Evolutionary conservation across 2,329 filamentous ascomycete species (phyloP), one percentile per base, ranked within the genome.

Genomic region (Scedosporium apiospermum): DNA sequence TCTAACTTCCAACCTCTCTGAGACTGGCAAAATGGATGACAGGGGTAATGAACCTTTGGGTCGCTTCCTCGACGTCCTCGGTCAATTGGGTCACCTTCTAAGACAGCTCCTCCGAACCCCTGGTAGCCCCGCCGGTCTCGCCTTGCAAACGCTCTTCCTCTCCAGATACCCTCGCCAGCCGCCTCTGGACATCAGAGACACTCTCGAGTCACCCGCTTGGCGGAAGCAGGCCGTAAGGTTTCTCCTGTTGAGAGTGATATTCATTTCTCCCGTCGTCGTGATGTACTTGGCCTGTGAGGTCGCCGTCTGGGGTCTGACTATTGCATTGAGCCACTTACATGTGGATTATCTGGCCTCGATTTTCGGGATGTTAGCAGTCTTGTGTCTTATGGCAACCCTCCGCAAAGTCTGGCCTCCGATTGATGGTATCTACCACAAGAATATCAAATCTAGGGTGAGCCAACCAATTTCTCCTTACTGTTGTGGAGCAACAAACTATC

Each of bases 301-400:
- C n/a, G 65, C 79, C 38, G 78, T 81, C 21, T 80, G 77, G 68
- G 75, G 72, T 2, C 68, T 82, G 9, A 76, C 77, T 38, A 65
- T 70, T 9, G 67, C 68, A 0, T 68, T 81, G 16, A 66, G 71
- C 9, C 65, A 66, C 0, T 69, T 67, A 2, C 62, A 69, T 2
- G 64, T 77, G n/a, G 70, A 77, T 27, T 82, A 80, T 63, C 78
- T 81, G 4, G 75, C 78, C 0, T 74, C 80, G 6, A 78, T 83
- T 53, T 63, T 80, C 38, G 78, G 77, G 41, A 82, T 83, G 80
- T 14, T 73, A 0, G 57, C 76, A 16, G 70, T 77, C 0, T 78
- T 78, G 57, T 62, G 66, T 0, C 46, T 70, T 7, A 77, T 78
- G 71, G 68, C 73, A 2, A 30, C 67, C 0, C 57, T 71, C 4